Conservation (phyloP, 192 early-diverging fungal species). For the Spizellomyces sp. region DNA sequence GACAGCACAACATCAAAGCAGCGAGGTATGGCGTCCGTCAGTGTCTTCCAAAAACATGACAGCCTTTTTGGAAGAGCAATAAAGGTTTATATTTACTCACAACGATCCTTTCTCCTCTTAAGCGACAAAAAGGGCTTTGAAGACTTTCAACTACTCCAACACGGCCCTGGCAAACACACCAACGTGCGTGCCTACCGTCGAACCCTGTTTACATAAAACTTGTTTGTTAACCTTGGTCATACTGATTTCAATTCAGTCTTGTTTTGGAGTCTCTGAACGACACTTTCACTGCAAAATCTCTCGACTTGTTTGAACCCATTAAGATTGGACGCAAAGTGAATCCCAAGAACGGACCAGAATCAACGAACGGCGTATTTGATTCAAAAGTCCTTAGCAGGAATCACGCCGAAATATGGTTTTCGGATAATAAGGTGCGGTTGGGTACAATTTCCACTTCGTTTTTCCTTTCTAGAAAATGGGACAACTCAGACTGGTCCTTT, state of each 20-base stretch:
- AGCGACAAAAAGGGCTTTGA: constrained; percentile 33
- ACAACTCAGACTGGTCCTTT: not conserved
- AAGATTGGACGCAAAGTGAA: constrained; percentile 74
- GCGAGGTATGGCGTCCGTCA: not conserved
- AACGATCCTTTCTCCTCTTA: not conserved
- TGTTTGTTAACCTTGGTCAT: not conserved
- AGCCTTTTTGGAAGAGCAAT: not conserved
- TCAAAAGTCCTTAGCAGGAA: constrained; percentile 76
- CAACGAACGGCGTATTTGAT: constrained; percentile 79
- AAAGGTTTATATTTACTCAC: not conserved
- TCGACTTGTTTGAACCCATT: constrained; percentile 61
- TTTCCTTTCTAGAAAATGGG: not conserved
- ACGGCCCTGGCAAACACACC: constrained; percentile 26
- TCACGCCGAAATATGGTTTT: constrained; percentile 76
- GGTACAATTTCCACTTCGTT: not conserved
- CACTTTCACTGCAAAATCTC: constrained; percentile 23
- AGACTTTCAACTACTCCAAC: constrained; percentile 32
- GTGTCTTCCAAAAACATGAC: not conserved
- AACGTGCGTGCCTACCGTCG: constrained; percentile 9
- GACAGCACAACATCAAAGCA: not conserved
- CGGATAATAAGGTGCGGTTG: constrained; percentile 58
- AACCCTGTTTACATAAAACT: not conserved
- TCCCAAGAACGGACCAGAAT: constrained; percentile 60
- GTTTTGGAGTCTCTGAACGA: constrained; percentile 32
- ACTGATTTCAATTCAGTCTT: constrained; percentile 8